These are phyloP conservation scores for Eucalyptus caleyi DNA, from an alignment of 345 rosid species.

Conservation along the genomic window DNA sequence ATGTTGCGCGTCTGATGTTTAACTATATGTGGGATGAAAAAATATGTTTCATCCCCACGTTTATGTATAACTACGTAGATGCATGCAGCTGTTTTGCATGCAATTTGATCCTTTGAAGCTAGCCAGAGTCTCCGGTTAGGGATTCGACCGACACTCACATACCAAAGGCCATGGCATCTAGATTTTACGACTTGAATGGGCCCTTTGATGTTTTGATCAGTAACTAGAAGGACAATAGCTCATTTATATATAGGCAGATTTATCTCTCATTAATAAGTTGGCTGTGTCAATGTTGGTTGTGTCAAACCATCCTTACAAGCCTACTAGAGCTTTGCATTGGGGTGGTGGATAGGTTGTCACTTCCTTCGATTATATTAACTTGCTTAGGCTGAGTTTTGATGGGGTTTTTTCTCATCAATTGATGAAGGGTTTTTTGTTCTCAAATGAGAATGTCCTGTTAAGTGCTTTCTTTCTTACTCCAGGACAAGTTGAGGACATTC, in stretches of 20 bases:
- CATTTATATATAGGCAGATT: not conserved
- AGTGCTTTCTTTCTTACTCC: not conserved
- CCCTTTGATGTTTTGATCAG: not conserved
- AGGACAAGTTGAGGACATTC: not conserved
- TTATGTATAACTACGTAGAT: not conserved
- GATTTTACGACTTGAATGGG: not conserved
- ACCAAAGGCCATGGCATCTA: not conserved
- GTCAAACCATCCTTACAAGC: not conserved
- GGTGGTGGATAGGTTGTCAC: not conserved
- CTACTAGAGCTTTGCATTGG: not conserved
- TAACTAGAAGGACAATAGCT: not conserved
- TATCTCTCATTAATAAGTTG: not conserved
- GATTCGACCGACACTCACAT: not conserved
- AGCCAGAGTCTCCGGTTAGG: accelerated
- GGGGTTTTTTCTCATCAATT: not conserved
- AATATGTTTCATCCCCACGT: too few relatives aligned
- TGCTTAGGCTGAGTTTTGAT: not conserved
- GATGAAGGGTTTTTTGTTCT: not conserved
- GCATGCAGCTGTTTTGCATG: not conserved
- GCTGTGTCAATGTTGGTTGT: not conserved
- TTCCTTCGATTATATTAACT: not conserved
- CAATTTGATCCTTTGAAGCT: not conserved
- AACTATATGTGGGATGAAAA: not conserved
- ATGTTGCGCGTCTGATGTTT: not conserved
- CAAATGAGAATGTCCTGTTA: accelerated